Evolutionary conservation across 2,329 filamentous ascomycete genomes (phyloP).

Genomic region (Colletotrichum eleusines): DNA sequence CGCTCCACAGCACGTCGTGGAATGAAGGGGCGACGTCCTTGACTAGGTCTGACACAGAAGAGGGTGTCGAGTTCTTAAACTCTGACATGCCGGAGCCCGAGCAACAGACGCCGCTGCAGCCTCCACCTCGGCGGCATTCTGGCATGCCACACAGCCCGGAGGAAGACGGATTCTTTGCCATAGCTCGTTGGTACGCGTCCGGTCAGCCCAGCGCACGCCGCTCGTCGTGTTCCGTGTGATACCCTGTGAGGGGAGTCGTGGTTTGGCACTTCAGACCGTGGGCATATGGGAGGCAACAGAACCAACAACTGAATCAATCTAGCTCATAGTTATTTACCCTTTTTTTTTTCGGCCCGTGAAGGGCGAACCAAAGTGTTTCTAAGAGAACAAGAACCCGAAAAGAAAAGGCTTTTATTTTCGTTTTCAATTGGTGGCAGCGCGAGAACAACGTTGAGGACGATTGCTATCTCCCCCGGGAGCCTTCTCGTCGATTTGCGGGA

Average conservation of each 20-base stretch:
- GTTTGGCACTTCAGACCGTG: neutral
- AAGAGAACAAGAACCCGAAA: neutral
- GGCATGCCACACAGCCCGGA: neutral
- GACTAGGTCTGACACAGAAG: slow-evolving; percentile 28
- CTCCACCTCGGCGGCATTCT: slow-evolving; percentile 23
- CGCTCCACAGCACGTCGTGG: neutral
- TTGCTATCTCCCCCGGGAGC: too few species aligned
- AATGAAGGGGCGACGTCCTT: neutral
- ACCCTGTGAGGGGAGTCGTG: too few species aligned
- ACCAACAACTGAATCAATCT: neutral
- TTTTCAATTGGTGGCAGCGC: too few species aligned
- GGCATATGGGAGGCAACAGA: neutral
- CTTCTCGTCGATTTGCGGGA: too few species aligned
- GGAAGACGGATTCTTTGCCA: slow-evolving; percentile 7
- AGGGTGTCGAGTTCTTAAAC: slow-evolving; percentile 26
- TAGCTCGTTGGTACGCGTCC: slow-evolving; percentile 4
- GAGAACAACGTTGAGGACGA: too few species aligned
- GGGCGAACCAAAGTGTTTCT: too few species aligned
- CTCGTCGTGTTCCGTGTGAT: neutral
- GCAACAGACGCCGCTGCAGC: slow-evolving; percentile 23
- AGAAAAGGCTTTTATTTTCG: neutral
- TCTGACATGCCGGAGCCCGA: neutral
- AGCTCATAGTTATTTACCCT: too few species aligned
- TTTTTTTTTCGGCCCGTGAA: fast-evolving
- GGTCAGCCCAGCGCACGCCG: neutral